Percentiles rank a stretch among this genome's conserved stretches.
phyloP scores from a whole-genome alignment of 768 basidiomycete species.

The Boletus speciosus region DNA sequence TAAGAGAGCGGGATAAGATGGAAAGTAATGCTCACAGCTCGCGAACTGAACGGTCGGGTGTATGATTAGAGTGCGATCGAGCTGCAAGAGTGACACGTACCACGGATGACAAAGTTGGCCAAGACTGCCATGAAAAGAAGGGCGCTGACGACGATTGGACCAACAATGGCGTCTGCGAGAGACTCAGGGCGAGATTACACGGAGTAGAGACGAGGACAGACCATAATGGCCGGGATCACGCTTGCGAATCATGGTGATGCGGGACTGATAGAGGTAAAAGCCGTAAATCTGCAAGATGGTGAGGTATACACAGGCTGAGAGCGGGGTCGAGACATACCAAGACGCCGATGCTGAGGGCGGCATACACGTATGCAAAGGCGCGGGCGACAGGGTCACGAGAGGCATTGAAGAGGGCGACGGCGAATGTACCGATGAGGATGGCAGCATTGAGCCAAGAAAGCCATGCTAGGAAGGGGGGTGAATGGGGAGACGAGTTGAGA shows the following conservation, averaged over 20 bases:
- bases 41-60: slow-evolving; percentile 40
- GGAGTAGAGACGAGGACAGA: slow-evolving; percentile 34
- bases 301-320: background rate
- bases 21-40: slow-evolving; percentile 47
- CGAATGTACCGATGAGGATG: slow-evolving; percentile 78
- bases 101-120: slow-evolving; percentile 83
- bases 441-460: slow-evolving; percentile 88
- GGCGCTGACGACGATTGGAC: slow-evolving; percentile 79
- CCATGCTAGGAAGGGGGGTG: slow-evolving; percentile 60
- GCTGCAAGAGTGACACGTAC: slow-evolving; percentile 41
- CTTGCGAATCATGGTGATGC: slow-evolving; percentile 87
- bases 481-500: background rate
- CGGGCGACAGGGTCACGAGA: slow-evolving; percentile 62
- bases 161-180: slow-evolving; percentile 67
- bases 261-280: slow-evolving; percentile 78
- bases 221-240: slow-evolving; percentile 89
- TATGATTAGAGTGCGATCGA: slow-evolving; percentile 2
- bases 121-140: slow-evolving; percentile 86
- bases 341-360: slow-evolving; percentile 68
- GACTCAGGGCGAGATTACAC: background rate
- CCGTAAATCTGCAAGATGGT: slow-evolving; percentile 64
- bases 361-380: slow-evolving; percentile 81
- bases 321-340: slow-evolving; percentile 39
- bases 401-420: slow-evolving; percentile 86
- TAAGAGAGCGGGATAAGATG: background rate